Evolutionary conservation across 495 filamentous ascomycete species (phyloP).

Genomic region (Penicillium turbatum): DNA sequence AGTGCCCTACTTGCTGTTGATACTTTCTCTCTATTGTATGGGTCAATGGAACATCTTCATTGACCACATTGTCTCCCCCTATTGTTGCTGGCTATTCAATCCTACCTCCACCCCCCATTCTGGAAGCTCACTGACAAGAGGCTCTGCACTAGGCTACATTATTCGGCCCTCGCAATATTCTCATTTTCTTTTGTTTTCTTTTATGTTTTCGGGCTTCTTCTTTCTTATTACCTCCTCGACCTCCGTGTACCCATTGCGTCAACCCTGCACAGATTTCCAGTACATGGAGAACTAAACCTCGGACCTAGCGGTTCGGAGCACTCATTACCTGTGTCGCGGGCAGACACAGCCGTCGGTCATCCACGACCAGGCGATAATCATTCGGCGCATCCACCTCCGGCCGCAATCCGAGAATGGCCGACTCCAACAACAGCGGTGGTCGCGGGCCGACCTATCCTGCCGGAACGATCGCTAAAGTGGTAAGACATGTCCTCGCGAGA

Average conservation of each 20-base stretch:
- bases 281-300: slow-evolving; percentile 28
- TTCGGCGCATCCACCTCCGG: slow-evolving; percentile 7
- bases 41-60: background rate
- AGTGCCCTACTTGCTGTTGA: background rate
- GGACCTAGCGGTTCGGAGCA: slow-evolving; percentile 20
- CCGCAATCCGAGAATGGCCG: slow-evolving; percentile 34
- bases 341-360: slow-evolving; percentile 22
- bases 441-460: slow-evolving; percentile 33
- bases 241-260: slow-evolving; percentile 14
- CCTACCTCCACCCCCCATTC: background rate
- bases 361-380: slow-evolving; percentile 12
- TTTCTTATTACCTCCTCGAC: slow-evolving; percentile 11
- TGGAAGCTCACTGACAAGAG: slow-evolving; percentile 7
- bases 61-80: slow-evolving; percentile 4
- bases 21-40: background rate
- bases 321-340: slow-evolving; percentile 26
- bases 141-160: slow-evolving; percentile 1
- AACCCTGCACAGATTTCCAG: slow-evolving; percentile 26
- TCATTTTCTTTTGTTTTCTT: background rate
- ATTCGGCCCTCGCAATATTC: background rate
- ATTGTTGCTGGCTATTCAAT: slow-evolving; percentile 2
- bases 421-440: slow-evolving; percentile 34
- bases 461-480: slow-evolving; percentile 45
- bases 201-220: slow-evolving; percentile 3
- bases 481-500: slow-evolving; percentile 18